Evolutionary conservation across 805 yeast genomes (phyloP), one percentile per base, ranked within the genome.

Genomic region (Wickerhamomyces bovis): DNA sequence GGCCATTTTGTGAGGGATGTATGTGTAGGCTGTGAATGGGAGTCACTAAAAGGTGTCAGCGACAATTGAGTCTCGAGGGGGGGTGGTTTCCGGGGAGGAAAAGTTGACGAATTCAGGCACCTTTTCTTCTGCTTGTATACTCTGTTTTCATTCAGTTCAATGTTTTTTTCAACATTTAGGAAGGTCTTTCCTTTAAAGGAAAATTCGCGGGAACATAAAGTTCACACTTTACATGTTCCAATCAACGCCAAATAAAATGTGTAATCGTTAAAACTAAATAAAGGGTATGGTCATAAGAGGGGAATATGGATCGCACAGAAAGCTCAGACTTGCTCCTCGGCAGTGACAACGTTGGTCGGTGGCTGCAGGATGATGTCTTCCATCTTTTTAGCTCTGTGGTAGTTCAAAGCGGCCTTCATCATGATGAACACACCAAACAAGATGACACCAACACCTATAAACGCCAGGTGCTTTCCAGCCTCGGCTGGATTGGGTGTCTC

Each of bases 361-460:
- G 81, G 77, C 19, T 72, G 67, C 53, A 79, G 62, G 25, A 87
- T 83, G 20, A 70, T 75, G 48, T 67, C 69, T 62, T 90, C 97
- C 79, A 82, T 81, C 57, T 77, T 78, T 61, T 84, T 81, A n/a
- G 92, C 94, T 52, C 80, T 72, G 53, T 74, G 73, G 62, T 83
- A 92, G 61, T 85, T 94, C 41, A 74, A 66, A n/a, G 85, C 51
- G 12, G 96, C 80, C 58, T 83, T 85, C 16, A 80, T 47, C 11
- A 83, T 66, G 5, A 92, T 71, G 46, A 83, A 73, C 1, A 76
- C 60, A 2, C 98, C 98, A 41, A 85, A 69, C 1, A 81, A 71
- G 43, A 88, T 80, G 35, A 88, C 67, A 0, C 76, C 73, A 44
- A 80, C 76, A 0, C 92, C 83, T 41, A 85, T 63, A 43, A 79